Conservation (phyloP, 1,284 basidiomycete species). For the Tilletia indica region DNA sequence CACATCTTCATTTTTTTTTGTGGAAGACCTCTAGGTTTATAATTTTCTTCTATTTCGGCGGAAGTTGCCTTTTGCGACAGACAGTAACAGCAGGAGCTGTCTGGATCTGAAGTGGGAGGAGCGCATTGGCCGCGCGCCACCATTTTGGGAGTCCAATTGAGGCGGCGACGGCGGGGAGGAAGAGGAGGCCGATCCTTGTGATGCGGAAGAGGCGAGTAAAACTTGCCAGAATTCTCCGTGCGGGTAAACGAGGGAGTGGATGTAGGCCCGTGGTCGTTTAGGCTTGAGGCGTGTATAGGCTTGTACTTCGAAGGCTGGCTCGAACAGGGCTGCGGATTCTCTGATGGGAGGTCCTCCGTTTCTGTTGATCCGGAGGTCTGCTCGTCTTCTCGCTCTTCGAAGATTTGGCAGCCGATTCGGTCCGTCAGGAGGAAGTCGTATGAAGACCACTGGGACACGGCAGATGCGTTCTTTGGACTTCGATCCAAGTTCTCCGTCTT, state of each 20-base stretch:
- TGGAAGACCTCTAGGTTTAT: too few relatives aligned
- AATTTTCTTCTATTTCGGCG: too few relatives aligned
- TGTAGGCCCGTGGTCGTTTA: not conserved
- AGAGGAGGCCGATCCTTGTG: not conserved
- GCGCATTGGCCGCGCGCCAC: conserved; percentile 25
- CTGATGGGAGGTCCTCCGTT: too few relatives aligned
- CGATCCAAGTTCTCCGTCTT: conserved; percentile 39
- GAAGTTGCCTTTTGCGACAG: conserved; percentile 14
- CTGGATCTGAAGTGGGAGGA: conserved; percentile 21
- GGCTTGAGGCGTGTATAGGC: not conserved
- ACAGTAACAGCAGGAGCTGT: conserved; percentile 17
- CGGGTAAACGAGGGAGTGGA: not conserved
- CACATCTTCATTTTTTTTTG: too few relatives aligned
- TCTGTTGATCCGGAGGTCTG: too few relatives aligned
- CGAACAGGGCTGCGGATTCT: not conserved
- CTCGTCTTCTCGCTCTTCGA: not conserved
- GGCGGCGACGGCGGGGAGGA: not conserved
- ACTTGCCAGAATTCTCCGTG: conserved; percentile 7
- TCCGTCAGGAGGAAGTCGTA: conserved; percentile 10
- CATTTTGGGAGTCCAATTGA: conserved; percentile 5
- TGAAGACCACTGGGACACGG: not conserved
- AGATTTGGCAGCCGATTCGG: not conserved
- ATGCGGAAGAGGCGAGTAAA: conserved; percentile 5
- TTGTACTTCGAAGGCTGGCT: not conserved
- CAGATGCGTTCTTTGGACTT: not conserved